These are phyloP conservation scores for Notholithocarpus densiflorus DNA, from an alignment of 306 rosid genomes.

Conservation along the genomic window DNA sequence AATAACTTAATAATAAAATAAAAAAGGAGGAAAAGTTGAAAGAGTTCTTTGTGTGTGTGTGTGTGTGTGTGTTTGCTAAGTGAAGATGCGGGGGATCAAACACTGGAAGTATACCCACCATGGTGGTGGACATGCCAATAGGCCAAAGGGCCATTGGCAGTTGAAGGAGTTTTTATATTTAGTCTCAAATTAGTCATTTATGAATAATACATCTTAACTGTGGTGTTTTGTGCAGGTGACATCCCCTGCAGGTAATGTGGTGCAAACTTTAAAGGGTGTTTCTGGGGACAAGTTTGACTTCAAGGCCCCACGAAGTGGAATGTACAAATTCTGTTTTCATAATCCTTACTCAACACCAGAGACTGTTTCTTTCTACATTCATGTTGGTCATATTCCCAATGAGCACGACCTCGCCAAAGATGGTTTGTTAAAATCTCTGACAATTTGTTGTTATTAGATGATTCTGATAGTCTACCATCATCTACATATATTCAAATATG, in stretches of 20 bases:
- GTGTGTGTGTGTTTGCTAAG: too few relatives aligned
- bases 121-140: too few relatives aligned
- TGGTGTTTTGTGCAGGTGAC: conserved; percentile 57
- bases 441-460: not conserved
- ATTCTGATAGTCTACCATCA: not conserved
- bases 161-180: not conserved
- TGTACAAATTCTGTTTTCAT: conserved; percentile 92
- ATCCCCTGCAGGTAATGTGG: conserved; percentile 70
- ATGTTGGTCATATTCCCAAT: conserved; percentile 91
- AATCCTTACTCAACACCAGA: conserved; percentile 95
- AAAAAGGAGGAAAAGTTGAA: not conserved
- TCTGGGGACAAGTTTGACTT: conserved; percentile 90
- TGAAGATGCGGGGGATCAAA: too few relatives aligned
- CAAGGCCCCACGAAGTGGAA: conserved; percentile 86
- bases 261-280: conserved; percentile 70
- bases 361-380: conserved; percentile 97
- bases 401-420: conserved; percentile 95
- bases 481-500: not conserved
- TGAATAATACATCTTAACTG: conserved; percentile 19
- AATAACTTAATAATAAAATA: not conserved
- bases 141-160: not conserved
- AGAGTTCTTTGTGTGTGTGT: not conserved
- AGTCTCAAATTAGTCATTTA: conserved; percentile 5
- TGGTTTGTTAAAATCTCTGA: conserved; percentile 47
- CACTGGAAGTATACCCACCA: too few relatives aligned